These are phyloP conservation scores for Trichoderma parareesei DNA, from an alignment of 495 filamentous ascomycete genomes.

Conservation along the genomic window DNA sequence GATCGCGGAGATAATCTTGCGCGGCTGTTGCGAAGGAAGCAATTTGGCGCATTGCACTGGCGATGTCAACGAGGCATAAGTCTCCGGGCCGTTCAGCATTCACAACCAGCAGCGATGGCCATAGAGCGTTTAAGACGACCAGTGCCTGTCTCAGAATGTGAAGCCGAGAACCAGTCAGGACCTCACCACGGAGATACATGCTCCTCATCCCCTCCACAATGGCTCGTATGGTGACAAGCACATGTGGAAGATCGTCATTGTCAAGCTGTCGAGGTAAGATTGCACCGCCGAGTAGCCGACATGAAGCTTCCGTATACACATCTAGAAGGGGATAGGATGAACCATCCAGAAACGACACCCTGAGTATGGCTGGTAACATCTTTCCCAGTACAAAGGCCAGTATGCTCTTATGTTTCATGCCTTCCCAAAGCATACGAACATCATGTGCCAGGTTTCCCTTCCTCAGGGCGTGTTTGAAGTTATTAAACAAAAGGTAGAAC, in stretches of 20 bases:
- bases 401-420: constrained; percentile 32
- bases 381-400: constrained; percentile 32
- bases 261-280: neutral
- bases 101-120: constrained; percentile 5
- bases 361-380: constrained; percentile 37
- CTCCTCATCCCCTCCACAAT: neutral
- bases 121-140: neutral
- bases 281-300: neutral
- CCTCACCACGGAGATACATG: neutral
- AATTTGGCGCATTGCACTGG: neutral
- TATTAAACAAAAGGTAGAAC: constrained; percentile 43
- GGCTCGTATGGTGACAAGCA: neutral
- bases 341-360: constrained; percentile 15
- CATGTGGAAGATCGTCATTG: neutral
- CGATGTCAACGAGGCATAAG: neutral
- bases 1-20: neutral
- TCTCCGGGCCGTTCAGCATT: neutral
- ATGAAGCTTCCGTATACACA: constrained; percentile 26
- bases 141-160: neutral
- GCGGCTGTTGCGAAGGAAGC: neutral
- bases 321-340: constrained; percentile 32
- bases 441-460: constrained; percentile 33
- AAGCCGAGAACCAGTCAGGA: neutral
- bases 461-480: constrained; percentile 40
- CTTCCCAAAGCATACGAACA: constrained; percentile 28